Evolutionary conservation across 306 rosid species (phyloP).

Genomic region (Betula pendula): DNA sequence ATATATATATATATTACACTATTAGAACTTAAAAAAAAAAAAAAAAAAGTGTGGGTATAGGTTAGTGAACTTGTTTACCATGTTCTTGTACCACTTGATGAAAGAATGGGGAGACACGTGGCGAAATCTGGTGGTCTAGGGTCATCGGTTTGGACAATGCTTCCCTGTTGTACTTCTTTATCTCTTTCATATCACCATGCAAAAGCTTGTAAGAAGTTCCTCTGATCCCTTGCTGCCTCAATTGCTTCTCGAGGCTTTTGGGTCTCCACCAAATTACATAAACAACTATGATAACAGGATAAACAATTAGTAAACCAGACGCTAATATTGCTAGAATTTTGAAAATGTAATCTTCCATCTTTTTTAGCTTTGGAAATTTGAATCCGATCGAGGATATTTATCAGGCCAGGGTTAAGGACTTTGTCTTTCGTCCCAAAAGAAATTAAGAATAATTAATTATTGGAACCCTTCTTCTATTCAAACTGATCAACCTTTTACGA

Average conservation of each 20-base stretch:
- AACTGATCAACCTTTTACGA: too few species aligned
- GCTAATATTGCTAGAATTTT: conserved; percentile 23
- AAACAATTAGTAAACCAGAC: conserved; percentile 10
- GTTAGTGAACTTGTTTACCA: conserved; percentile 18
- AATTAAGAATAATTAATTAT: too few species aligned
- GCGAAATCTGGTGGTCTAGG: conserved; percentile 34
- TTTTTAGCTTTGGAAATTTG: too few species aligned
- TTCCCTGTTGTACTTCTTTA: conserved; percentile 19
- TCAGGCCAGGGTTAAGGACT: too few species aligned
- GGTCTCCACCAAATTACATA: conserved; percentile 43
- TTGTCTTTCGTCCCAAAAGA: too few species aligned
- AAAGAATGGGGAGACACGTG: conserved; percentile 44
- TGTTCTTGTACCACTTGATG: conserved; percentile 31
- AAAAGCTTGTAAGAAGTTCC: conserved; percentile 41
- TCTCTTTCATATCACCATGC: conserved; percentile 42
- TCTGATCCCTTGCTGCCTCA: conserved; percentile 41
- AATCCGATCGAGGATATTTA: too few species aligned
- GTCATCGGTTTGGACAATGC: conserved; percentile 37
- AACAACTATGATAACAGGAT: conserved; percentile 15
- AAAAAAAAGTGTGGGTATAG: too few species aligned
- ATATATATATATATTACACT: too few species aligned
- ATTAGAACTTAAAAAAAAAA: too few species aligned
- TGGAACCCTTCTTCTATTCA: too few species aligned
- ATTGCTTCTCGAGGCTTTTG: conserved; percentile 25
- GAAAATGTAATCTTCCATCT: conserved; percentile 32